These are phyloP conservation scores for Colletotrichum godetiae DNA, from an alignment of 2,329 filamentous ascomycete genomes.

Conservation along the genomic window DNA sequence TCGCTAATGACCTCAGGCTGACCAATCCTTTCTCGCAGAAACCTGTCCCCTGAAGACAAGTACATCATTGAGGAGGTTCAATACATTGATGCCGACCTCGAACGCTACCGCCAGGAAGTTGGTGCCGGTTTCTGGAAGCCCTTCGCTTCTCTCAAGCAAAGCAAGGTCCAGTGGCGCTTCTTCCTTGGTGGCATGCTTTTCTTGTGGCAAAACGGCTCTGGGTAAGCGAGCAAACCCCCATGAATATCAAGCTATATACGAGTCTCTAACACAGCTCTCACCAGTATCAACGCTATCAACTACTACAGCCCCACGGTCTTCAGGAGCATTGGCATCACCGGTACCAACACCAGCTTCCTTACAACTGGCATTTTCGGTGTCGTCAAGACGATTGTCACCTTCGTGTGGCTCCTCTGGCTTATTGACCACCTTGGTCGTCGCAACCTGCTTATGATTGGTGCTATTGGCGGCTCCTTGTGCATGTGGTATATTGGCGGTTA, in stretches of 20 bases:
- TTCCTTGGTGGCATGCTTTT: constrained; percentile 80
- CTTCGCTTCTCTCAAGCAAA: constrained; percentile 67
- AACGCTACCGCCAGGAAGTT: constrained; percentile 70
- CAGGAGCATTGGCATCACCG: constrained; percentile 59
- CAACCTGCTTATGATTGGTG: constrained; percentile 74
- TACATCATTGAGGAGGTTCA: constrained; percentile 81
- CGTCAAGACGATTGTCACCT: constrained; percentile 76
- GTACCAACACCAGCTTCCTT: constrained; percentile 57
- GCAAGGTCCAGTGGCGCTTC: constrained; percentile 75
- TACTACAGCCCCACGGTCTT: constrained; percentile 80
- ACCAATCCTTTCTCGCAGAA: constrained; percentile 48
- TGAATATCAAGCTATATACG: not conserved
- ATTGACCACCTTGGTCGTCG: constrained; percentile 69
- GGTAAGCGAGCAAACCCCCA: not conserved
- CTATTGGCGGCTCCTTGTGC: constrained; percentile 63
- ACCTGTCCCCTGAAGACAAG: constrained; percentile 63
- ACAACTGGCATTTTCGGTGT: constrained; percentile 83
- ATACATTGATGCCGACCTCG: constrained; percentile 76
- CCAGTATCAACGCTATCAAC: constrained; percentile 80
- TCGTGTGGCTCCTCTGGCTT: constrained; percentile 76
- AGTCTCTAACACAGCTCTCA: constrained; percentile 43
- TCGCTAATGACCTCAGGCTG: not conserved
- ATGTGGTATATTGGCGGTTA: constrained; percentile 71
- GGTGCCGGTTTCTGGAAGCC: constrained; percentile 82
- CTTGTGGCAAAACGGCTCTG: constrained; percentile 79